phyloP scores from a whole-genome alignment of 2,329 filamentous ascomycete genomes.

The Colletotrichum paranaense region DNA sequence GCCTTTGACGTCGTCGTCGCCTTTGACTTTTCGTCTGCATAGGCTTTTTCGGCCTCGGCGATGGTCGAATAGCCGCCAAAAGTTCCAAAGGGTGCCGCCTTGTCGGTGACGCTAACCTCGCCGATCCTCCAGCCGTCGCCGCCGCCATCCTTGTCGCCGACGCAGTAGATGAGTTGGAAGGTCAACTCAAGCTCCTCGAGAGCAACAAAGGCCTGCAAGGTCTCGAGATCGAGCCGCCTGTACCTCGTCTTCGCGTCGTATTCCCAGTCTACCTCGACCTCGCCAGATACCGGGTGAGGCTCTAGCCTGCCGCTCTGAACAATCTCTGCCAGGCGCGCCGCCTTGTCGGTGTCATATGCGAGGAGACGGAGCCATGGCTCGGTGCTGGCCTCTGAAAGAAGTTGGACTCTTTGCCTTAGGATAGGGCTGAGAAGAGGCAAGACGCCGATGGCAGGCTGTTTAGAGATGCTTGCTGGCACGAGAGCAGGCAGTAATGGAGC shows the following conservation, averaged over 20 bases:
- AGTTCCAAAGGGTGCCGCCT: slow-evolving; percentile 64
- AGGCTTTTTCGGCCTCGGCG: slow-evolving; percentile 70
- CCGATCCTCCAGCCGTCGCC: slow-evolving; percentile 78
- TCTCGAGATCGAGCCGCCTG: slow-evolving; percentile 79
- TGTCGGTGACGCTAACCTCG: slow-evolving; percentile 73
- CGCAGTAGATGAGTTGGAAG: slow-evolving; percentile 77
- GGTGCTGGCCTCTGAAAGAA: slow-evolving; percentile 69
- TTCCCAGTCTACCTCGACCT: slow-evolving; percentile 80
- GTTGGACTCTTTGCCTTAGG: slow-evolving; percentile 72
- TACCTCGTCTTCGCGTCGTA: slow-evolving; percentile 73
- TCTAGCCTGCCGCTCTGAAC: slow-evolving; percentile 74
- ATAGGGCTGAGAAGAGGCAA: slow-evolving; percentile 74
- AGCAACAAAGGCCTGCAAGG: slow-evolving; percentile 74
- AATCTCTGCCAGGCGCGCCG: slow-evolving; percentile 68
- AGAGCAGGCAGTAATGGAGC: slow-evolving; percentile 69
- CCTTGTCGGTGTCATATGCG: slow-evolving; percentile 72
- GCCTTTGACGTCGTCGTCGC: slow-evolving; percentile 12
- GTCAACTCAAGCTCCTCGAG: slow-evolving; percentile 71
- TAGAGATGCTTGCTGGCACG: slow-evolving; percentile 68
- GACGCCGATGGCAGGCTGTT: slow-evolving; percentile 65
- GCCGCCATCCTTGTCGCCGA: slow-evolving; percentile 70
- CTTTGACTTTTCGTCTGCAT: slow-evolving; percentile 48
- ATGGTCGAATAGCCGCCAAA: slow-evolving; percentile 65
- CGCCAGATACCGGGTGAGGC: slow-evolving; percentile 84
- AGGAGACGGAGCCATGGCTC: slow-evolving; percentile 80